Evolutionary conservation across 2,329 filamentous ascomycete genomes (phyloP).

Genomic region (Paraconiothyrium brasiliense): DNA sequence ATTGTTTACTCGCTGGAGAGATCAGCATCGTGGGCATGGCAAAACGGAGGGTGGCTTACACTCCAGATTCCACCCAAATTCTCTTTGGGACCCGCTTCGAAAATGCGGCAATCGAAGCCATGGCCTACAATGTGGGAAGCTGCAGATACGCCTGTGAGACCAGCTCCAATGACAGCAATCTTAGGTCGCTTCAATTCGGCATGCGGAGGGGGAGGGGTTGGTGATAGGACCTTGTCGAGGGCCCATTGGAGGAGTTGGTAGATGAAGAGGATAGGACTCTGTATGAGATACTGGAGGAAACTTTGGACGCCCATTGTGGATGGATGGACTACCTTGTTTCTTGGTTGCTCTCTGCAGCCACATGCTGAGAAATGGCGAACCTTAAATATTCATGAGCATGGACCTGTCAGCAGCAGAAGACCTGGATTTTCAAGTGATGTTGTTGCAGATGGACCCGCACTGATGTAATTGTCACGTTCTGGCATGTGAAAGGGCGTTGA

Average conservation of each 20-base stretch:
- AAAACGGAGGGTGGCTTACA: conserved; percentile 55
- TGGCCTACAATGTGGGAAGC: conserved; percentile 86
- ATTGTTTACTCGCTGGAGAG: conserved; percentile 74
- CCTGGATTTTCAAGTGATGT: conserved; percentile 2
- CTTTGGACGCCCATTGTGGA: conserved; percentile 30
- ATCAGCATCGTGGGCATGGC: not conserved
- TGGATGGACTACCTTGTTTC: not conserved
- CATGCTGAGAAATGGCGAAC: not conserved
- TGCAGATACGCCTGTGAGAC: conserved; percentile 77
- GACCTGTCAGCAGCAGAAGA: not conserved
- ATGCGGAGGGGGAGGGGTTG: conserved; percentile 70
- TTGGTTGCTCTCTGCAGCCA: not conserved
- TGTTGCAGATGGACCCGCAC: conserved; percentile 20
- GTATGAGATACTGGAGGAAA: conserved; percentile 41
- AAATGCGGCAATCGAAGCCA: conserved; percentile 83
- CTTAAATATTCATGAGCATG: not conserved
- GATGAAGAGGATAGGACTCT: conserved; percentile 64
- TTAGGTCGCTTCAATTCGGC: conserved; percentile 67
- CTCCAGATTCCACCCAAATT: conserved; percentile 83
- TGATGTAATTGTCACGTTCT: conserved; percentile 32
- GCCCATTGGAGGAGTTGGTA: conserved; percentile 74
- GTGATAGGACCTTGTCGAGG: conserved; percentile 72
- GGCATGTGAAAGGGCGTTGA: conserved; percentile 9
- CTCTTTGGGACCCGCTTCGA: conserved; percentile 74
- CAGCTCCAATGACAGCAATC: conserved; percentile 58